Percentiles rank a stretch among this genome's conserved stretches.
Evolutionary conservation across 257 asterid species (phyloP).

Genomic region (Solanum tarapatanum): DNA sequence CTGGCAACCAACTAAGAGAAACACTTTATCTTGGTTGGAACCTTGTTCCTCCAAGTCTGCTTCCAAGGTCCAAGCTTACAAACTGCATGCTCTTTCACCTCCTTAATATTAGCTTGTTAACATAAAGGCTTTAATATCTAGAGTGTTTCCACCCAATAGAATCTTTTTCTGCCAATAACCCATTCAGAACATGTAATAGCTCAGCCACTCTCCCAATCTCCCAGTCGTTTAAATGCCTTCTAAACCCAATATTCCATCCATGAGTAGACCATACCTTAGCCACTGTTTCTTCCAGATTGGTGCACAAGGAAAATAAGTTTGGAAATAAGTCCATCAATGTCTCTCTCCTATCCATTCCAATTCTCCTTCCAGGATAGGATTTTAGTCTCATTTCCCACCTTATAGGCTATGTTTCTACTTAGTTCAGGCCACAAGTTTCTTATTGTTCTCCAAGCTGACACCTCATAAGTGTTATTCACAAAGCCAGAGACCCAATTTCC

Average conservation of each 20-base stretch:
- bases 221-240: not conserved
- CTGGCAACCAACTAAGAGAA: not conserved
- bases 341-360: too few relatives aligned
- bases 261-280: not conserved
- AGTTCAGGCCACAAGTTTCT: too few relatives aligned
- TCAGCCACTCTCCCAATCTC: not conserved
- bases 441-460: too few relatives aligned
- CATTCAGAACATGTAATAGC: not conserved
- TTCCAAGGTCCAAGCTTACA: not conserved
- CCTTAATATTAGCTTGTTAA: not conserved
- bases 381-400: too few relatives aligned
- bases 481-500: too few relatives aligned
- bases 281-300: not conserved
- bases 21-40: not conserved
- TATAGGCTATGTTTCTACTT: too few relatives aligned
- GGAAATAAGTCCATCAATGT: not conserved
- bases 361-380: too few relatives aligned
- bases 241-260: not conserved
- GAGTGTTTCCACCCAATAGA: not conserved
- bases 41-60: not conserved
- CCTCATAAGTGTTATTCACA: too few relatives aligned
- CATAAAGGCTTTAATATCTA: not conserved
- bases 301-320: not conserved
- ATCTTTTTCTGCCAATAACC: not conserved
- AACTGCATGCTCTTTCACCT: not conserved